These are phyloP conservation scores for Acorus gramineus DNA, from an alignment of 106 monocot genomes.

Conservation along the genomic window DNA sequence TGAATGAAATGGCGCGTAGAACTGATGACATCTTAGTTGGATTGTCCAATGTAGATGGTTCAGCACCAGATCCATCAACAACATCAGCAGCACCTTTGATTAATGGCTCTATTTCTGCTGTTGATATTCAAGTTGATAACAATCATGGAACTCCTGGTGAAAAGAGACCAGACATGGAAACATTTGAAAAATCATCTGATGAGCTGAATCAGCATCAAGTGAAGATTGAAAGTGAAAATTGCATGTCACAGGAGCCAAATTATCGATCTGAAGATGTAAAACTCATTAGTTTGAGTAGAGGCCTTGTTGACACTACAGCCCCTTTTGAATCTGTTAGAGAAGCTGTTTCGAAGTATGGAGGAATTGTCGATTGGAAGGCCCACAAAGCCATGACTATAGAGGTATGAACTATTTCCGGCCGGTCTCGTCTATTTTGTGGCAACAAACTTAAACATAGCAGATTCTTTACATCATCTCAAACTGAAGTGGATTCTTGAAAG, in stretches of 20 bases:
- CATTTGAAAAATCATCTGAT: background rate
- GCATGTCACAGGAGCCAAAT: conserved; percentile 3
- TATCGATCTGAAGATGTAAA: conserved; percentile 14
- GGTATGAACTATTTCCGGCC: conserved; percentile 13
- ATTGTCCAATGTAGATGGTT: too few species aligned
- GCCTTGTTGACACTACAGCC: conserved; percentile 45
- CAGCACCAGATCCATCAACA: too few species aligned
- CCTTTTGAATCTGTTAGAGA: conserved; percentile 69
- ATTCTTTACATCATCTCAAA: too few species aligned
- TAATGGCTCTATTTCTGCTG: background rate
- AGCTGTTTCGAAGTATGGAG: conserved; percentile 62
- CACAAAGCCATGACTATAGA: conserved; percentile 23
- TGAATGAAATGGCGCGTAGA: too few species aligned
- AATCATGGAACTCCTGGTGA: background rate
- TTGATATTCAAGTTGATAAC: background rate
- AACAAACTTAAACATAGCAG: too few species aligned
- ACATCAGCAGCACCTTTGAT: too few species aligned
- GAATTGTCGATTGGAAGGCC: conserved; percentile 64
- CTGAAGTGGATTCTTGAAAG: too few species aligned
- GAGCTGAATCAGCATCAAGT: background rate
- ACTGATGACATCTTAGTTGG: too few species aligned
- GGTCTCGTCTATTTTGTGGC: too few species aligned
- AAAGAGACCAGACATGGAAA: background rate
- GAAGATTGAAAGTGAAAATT: conserved; percentile 7
- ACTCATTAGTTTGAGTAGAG: conserved; percentile 9